Evolutionary conservation across 441 rosid genomes (phyloP).

Genomic region (Euphorbia celastroides): DNA sequence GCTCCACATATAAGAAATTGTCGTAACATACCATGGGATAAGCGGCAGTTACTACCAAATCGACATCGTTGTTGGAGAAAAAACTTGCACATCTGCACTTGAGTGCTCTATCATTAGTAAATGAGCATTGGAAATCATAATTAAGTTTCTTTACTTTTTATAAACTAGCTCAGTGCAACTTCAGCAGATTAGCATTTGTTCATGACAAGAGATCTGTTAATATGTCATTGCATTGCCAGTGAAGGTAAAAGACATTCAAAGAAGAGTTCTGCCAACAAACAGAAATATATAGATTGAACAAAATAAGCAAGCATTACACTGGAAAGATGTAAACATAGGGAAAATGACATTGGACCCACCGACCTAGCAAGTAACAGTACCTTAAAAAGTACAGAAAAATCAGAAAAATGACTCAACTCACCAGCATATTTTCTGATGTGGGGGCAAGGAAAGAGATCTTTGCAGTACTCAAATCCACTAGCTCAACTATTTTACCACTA

Average conservation of each 20-base stretch:
- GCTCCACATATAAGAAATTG: constrained; percentile 21
- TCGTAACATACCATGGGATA: constrained; percentile 80
- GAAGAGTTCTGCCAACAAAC: background rate
- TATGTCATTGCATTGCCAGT: background rate
- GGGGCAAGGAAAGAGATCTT: constrained; percentile 84
- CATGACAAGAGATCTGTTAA: background rate
- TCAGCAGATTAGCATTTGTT: constrained; percentile 2
- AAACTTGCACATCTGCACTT: constrained; percentile 98
- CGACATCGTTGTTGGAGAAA: constrained; percentile 94
- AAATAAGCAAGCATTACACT: background rate
- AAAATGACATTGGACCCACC: background rate
- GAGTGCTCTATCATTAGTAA: constrained; percentile 49
- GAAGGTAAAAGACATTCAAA: background rate
- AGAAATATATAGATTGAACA: background rate
- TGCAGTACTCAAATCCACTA: constrained; percentile 46
- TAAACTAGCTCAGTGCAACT: background rate
- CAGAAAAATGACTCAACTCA: constrained; percentile 27
- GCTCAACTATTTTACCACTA: constrained; percentile 61
- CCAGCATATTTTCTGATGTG: constrained; percentile 83
- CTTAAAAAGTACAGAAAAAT: constrained; percentile 3
- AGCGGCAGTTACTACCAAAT: constrained; percentile 88
- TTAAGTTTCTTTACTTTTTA: background rate
- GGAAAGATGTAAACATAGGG: background rate
- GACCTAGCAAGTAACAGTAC: background rate
- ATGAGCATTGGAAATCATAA: constrained; percentile 20